Conservation (phyloP, 2,329 filamentous ascomycete genomes). For the Hysterium pulicare region DNA sequence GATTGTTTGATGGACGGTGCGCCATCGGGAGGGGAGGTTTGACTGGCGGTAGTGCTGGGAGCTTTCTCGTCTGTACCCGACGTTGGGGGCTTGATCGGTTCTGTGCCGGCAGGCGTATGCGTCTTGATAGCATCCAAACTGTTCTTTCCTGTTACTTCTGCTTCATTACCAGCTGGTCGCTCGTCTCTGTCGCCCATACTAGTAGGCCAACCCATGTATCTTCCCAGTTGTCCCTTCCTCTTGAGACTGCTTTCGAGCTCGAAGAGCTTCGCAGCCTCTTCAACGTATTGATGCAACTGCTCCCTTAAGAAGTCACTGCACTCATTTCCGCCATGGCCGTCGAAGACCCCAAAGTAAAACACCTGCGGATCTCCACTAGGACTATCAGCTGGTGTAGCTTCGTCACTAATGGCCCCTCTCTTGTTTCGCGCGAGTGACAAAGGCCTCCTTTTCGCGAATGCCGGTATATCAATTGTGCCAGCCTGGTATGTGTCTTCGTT, state of each 20-base stretch:
- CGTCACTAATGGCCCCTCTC: constrained; percentile 39
- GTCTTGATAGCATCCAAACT: constrained; percentile 47
- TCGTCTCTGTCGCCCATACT: constrained; percentile 22
- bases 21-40: constrained; percentile 13
- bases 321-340: constrained; percentile 87
- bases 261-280: constrained; percentile 73
- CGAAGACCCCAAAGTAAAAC: constrained; percentile 96
- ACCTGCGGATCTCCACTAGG: constrained; percentile 88
- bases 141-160: constrained; percentile 33
- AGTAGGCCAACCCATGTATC: constrained; percentile 20
- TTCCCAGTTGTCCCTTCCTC: constrained; percentile 25
- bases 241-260: constrained; percentile 73
- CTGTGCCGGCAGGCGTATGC: constrained; percentile 43
- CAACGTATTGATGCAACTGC: constrained; percentile 82
- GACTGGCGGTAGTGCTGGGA: constrained; percentile 14
- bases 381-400: constrained; percentile 68
- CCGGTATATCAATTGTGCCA: constrained; percentile 86
- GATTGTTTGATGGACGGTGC: constrained; percentile 34
- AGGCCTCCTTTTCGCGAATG: constrained; percentile 82
- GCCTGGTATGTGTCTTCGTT: constrained; percentile 96
- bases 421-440: constrained; percentile 53
- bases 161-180: constrained; percentile 20
- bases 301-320: constrained; percentile 85
- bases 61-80: constrained; percentile 22
- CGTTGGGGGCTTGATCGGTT: constrained; percentile 36